These are phyloP conservation scores for Fusarium nisikadoi DNA, from an alignment of 2,329 filamentous ascomycete species.

Conservation along the genomic window DNA sequence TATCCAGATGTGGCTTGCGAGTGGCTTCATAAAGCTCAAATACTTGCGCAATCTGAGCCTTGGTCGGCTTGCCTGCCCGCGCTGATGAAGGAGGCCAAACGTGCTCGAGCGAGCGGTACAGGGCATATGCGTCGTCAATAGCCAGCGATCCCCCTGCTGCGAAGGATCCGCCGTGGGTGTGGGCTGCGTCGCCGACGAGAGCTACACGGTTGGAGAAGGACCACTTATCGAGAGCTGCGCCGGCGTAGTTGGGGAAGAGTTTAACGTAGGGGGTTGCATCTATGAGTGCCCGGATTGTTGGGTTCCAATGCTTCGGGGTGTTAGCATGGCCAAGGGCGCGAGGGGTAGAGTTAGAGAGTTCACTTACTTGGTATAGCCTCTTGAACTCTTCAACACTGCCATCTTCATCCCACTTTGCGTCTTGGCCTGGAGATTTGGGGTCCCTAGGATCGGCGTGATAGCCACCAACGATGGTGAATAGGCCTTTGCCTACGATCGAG, in stretches of 20 bases:
- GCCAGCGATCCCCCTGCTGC: slow-evolving; percentile 54
- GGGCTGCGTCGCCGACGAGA: slow-evolving; percentile 53
- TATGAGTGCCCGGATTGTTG: slow-evolving; percentile 49
- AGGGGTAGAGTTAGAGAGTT: too few species aligned
- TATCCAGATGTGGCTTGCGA: slow-evolving; percentile 54
- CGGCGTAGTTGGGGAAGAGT: slow-evolving; percentile 53
- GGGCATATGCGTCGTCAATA: slow-evolving; percentile 54
- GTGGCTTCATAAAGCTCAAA: slow-evolving; percentile 56
- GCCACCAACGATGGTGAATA: neutral
- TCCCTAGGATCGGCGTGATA: neutral
- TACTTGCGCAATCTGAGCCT: slow-evolving; percentile 41
- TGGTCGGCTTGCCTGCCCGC: slow-evolving; percentile 14
- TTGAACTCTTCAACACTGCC: neutral
- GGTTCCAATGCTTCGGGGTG: neutral
- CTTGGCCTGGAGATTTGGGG: neutral
- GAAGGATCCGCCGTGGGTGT: slow-evolving; percentile 55
- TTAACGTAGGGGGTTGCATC: neutral
- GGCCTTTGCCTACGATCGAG: neutral
- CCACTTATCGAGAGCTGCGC: slow-evolving; percentile 54
- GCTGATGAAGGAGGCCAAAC: slow-evolving; percentile 42
- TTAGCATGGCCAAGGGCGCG: neutral
- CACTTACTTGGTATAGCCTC: neutral
- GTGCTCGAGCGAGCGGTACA: slow-evolving; percentile 52
- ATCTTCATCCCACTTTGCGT: neutral
- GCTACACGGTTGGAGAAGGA: slow-evolving; percentile 51